Evolutionary conservation across 202 grass and related monocot species (phyloP), one percentile per base, ranked within the genome.

Genomic region (Carex sylvatica): DNA sequence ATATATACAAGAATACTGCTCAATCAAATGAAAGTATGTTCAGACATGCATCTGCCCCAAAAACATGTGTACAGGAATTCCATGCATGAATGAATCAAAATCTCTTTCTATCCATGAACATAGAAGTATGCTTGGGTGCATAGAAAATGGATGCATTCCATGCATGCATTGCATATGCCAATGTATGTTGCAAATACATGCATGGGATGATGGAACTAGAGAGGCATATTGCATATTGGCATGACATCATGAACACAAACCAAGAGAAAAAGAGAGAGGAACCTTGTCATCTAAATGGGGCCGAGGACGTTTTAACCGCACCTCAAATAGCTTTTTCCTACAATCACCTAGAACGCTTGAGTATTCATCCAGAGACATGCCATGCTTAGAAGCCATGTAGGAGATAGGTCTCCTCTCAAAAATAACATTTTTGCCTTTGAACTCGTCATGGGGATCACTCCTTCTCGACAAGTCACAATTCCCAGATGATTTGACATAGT

Each of bases 211-310:
- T 46, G 67, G 36, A 9, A 70, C 26, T 11, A 4, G 35, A 46
- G 36, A 46, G 16, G 2, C 3, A 0, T 42, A 22, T 70, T 2
- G 38, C 24, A 47, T 31, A 54, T 28, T 75, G 49, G 24, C 52
- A 26, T 33, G 24, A 31, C 49, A 55, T 47, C 46, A 31, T 18
- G 23, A 14, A 75, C 23, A 47, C 49, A 30, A 31, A 14, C 24
- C 13, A 8, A 38, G 31, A 70, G 24, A 78, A 1, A 54, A 52
- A 87, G 51, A 61, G 67, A 70, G 59, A 52, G 33, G 65, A 38
- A 84, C 95, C 95, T 98, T 98, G 52, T 93, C 95, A 65, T 98
- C 95, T 87, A 95, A 86, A 90, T 98, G 92, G 59, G 95, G 95
- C 65, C 86, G 92, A 87, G 95, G 92, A 65, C 91, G 88, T 72